phyloP scores from a whole-genome alignment of 495 filamentous ascomycete genomes.

The Beverwykella pulmonaria region DNA sequence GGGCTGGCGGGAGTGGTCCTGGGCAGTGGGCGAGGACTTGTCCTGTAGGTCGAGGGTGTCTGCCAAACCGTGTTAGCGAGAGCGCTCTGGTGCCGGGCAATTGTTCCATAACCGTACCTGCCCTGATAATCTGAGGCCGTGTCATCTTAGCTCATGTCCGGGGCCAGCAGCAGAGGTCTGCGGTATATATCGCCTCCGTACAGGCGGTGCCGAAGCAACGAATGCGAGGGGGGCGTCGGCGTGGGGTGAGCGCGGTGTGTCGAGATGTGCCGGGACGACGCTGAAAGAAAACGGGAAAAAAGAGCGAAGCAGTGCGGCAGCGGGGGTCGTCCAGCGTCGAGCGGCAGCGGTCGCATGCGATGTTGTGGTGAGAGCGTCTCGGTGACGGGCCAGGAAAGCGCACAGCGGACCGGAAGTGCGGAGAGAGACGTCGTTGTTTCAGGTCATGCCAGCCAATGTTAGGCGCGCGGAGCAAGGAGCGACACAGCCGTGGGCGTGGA shows the following conservation, averaged over 20 bases:
- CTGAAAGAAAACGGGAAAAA: constrained; percentile 9
- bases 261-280: neutral
- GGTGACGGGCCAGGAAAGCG: constrained; percentile 6
- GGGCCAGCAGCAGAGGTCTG: neutral
- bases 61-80: constrained; percentile 47
- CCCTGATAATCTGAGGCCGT: constrained; percentile 76
- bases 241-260: neutral
- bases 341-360: constrained; percentile 7
- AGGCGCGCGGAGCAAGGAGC: constrained; percentile 21
- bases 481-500: neutral
- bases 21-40: constrained; percentile 75
- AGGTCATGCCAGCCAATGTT: constrained; percentile 19
- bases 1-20: constrained; percentile 69
- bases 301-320: constrained; percentile 6
- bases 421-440: constrained; percentile 12
- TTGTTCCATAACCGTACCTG: constrained; percentile 58
- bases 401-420: constrained; percentile 7
- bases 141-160: constrained; percentile 57
- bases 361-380: neutral
- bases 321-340: constrained; percentile 3
- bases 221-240: constrained; percentile 5
- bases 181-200: constrained; percentile 3
- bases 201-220: constrained; percentile 12
- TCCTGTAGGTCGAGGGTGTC: constrained; percentile 96
- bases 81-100: constrained; percentile 26